These are phyloP conservation scores for Globisporangium cederbergense DNA, from an alignment of 352 stramenopile genomes.

Conservation along the genomic window DNA sequence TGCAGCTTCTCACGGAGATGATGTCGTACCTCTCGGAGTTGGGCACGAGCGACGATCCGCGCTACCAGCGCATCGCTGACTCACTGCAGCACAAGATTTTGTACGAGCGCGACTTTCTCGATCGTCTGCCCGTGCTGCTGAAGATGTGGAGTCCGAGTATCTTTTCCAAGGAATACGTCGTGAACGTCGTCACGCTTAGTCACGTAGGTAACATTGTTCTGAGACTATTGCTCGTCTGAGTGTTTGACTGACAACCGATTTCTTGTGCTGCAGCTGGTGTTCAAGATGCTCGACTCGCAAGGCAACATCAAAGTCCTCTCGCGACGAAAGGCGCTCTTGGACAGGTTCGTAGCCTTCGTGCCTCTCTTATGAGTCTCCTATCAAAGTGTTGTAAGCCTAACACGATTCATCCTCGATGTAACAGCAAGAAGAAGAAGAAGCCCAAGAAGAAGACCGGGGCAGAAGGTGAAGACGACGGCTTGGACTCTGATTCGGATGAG, in stretches of 20 bases:
- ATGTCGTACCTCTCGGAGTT: slow-evolving; percentile 84
- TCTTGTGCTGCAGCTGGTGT: slow-evolving; percentile 55
- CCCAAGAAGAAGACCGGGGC: slow-evolving; percentile 22
- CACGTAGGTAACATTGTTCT: slow-evolving; percentile 34
- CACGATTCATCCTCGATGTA: not conserved
- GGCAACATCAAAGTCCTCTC: slow-evolving; percentile 84
- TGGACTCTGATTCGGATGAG: slow-evolving; percentile 57
- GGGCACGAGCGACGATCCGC: slow-evolving; percentile 59
- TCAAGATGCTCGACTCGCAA: slow-evolving; percentile 84
- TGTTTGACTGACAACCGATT: slow-evolving; percentile 1
- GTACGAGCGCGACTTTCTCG: slow-evolving; percentile 85
- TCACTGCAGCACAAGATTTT: slow-evolving; percentile 88
- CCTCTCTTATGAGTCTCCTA: not conserved
- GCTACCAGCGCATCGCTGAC: slow-evolving; percentile 79
- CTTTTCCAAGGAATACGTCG: slow-evolving; percentile 64
- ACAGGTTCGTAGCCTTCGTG: slow-evolving; percentile 28
- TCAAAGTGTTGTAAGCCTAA: not conserved
- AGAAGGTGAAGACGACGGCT: slow-evolving; percentile 26
- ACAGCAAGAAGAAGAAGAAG: slow-evolving; percentile 30
- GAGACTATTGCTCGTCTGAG: too few relatives aligned
- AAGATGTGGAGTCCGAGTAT: slow-evolving; percentile 72
- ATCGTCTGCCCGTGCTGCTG: slow-evolving; percentile 75
- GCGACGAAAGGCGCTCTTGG: slow-evolving; percentile 56
- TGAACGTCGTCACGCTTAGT: slow-evolving; percentile 83
- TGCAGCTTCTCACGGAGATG: slow-evolving; percentile 81